Evolutionary conservation across 2,329 filamentous ascomycete species (phyloP).

Genomic region (Colletotrichum tofieldiae): DNA sequence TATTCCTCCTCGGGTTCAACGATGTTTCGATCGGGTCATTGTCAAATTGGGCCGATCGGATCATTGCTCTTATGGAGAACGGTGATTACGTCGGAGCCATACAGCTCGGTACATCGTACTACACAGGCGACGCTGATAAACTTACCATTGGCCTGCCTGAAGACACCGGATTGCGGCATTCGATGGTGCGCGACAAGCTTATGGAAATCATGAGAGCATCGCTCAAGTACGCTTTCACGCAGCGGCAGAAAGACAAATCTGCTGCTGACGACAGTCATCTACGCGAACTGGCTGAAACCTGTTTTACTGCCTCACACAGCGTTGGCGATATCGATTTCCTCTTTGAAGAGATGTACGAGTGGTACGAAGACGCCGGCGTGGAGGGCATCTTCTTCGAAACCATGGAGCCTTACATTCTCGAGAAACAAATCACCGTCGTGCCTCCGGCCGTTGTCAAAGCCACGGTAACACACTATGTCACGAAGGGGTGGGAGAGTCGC

Average conservation of each 20-base stretch:
- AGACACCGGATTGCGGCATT: slow-evolving; percentile 81
- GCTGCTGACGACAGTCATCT: slow-evolving; percentile 72
- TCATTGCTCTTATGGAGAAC: slow-evolving; percentile 94
- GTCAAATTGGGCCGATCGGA: slow-evolving; percentile 96
- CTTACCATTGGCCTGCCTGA: slow-evolving; percentile 94
- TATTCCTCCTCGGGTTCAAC: slow-evolving; percentile 95
- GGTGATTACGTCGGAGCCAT: slow-evolving; percentile 97
- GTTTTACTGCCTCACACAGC: slow-evolving; percentile 85
- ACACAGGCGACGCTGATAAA: slow-evolving; percentile 91
- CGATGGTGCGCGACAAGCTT: slow-evolving; percentile 89
- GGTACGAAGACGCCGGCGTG: slow-evolving; percentile 84
- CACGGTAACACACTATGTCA: slow-evolving; percentile 85
- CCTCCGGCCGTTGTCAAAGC: slow-evolving; percentile 90
- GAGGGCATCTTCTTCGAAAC: slow-evolving; percentile 88
- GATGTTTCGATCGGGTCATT: slow-evolving; percentile 92
- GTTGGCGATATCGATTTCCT: slow-evolving; percentile 87
- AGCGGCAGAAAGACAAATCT: slow-evolving; percentile 67
- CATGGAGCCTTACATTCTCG: slow-evolving; percentile 89
- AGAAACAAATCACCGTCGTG: slow-evolving; percentile 80
- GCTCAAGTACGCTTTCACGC: slow-evolving; percentile 87
- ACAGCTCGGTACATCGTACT: slow-evolving; percentile 91
- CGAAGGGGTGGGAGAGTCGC: slow-evolving; percentile 80
- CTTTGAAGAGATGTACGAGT: slow-evolving; percentile 92
- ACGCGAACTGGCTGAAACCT: slow-evolving; percentile 84
- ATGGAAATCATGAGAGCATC: slow-evolving; percentile 95